Base-by-base conservation (phyloP, 2,329 filamentous ascomycete species). In the Pyrenophora teres region DNA sequence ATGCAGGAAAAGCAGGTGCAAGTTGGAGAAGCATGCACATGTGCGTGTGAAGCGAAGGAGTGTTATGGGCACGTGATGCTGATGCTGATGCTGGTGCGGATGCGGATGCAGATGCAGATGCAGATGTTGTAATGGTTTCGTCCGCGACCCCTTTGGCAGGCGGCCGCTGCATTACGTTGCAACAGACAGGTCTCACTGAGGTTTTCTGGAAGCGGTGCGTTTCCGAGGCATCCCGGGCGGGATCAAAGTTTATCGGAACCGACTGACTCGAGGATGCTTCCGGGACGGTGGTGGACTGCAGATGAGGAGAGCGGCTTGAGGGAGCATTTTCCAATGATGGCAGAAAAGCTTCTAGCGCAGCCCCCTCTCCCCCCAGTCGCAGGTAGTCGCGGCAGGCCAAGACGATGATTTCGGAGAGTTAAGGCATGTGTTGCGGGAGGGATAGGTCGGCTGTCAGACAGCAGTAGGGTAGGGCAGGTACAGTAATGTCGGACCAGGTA, bases 291-390 rank as follows among this genome's bases (percentile, higher is more conserved):
- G 49, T 57, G 49, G 49, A 48, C 49, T 40, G 44, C 40, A 45
- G 50, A 36, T 43, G 59, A 46, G 46, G 42, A 33, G 44, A 32
- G 19, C 27, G 27, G 8, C 9, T 2, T 30, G 42, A 32, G 39
- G 30, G 31, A 25, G 40, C 39, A 21, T 21, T 21, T 49, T 44
- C 30, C 46, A 56, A 54, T 52, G 35, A 50, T 33, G 49, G 40
- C 46, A 56, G 40, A 44, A 59, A 57, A 54, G 47, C 55, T 62
- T 63, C 60, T 62, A 65, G 62, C 54, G 60, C 45, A 23, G 19
- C 52, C 58, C 33, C 36, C 54, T 27, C 43, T 45, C 43, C 52
- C 58, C 33, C 36, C 54, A 31, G 45, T 45, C 43, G 52, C 60
- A 59, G 55, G 44, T 40, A 36, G 43, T 25, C 6, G 23, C 23